Evolutionary conservation across 2,329 filamentous ascomycete species (phyloP).

Genomic region (Lojkania enalia): DNA sequence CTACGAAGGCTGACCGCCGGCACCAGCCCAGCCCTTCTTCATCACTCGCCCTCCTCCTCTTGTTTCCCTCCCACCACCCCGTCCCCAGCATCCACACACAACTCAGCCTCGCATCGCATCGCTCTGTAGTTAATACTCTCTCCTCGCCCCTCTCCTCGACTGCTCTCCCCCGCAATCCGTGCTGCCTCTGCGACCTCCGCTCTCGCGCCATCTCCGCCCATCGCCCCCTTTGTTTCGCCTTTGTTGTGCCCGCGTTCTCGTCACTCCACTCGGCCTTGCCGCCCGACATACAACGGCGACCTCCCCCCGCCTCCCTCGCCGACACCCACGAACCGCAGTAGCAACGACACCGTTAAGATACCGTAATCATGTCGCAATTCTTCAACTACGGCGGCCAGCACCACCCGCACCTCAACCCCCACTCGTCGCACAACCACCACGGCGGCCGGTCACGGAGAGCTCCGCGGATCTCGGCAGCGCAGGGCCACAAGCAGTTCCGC

Average conservation of each 20-base stretch:
- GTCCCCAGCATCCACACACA: slow-evolving; percentile 7
- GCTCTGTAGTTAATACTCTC: slow-evolving; percentile 10
- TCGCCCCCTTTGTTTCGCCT: slow-evolving; percentile 28
- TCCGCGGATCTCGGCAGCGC: slow-evolving; percentile 75
- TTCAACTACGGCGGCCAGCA: slow-evolving; percentile 54
- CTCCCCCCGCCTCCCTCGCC: slow-evolving; percentile 2
- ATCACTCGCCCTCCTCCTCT: slow-evolving; percentile 5
- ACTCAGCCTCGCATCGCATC: slow-evolving; percentile 11
- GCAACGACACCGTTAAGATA: slow-evolving; percentile 15
- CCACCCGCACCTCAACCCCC: slow-evolving; percentile 54
- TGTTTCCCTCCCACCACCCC: slow-evolving; percentile 7
- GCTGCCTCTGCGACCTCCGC: slow-evolving; percentile 5
- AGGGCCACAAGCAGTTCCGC: slow-evolving; percentile 88
- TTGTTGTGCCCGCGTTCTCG: slow-evolving; percentile 17
- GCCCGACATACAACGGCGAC: slow-evolving; percentile 1
- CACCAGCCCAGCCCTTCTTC: neutral
- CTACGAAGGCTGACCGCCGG: neutral
- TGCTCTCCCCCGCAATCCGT: neutral
- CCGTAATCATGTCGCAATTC: slow-evolving; percentile 50
- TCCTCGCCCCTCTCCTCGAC: neutral
- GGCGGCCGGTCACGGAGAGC: slow-evolving; percentile 83
- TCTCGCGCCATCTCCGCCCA: slow-evolving; percentile 14
- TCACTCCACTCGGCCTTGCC: slow-evolving; percentile 11
- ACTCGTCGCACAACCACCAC: slow-evolving; percentile 74
- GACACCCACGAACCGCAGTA: neutral